Conservation (phyloP, 352 stramenopile genomes). For the Phytophthora foliorum region DNA sequence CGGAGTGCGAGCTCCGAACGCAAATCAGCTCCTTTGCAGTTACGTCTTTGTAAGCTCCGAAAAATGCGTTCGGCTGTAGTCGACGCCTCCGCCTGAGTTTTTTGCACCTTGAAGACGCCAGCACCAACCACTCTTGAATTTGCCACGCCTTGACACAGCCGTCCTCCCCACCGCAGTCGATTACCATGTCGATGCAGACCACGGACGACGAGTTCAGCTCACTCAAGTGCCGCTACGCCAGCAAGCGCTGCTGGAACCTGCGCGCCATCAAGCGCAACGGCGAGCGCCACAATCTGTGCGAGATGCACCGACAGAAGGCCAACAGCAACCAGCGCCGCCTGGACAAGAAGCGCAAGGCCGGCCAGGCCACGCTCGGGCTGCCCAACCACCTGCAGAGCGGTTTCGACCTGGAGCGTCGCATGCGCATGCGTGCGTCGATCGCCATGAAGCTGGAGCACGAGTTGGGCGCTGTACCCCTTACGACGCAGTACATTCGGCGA, state of each 20-base stretch:
- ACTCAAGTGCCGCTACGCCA: slow-evolving; percentile 83
- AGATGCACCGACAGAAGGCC: slow-evolving; percentile 85
- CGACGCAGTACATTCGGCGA: slow-evolving; percentile 43
- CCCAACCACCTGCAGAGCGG: slow-evolving; percentile 33
- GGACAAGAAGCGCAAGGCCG: slow-evolving; percentile 78
- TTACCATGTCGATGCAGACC: slow-evolving; percentile 26
- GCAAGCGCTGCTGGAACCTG: slow-evolving; percentile 85
- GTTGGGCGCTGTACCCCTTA: slow-evolving; percentile 36
- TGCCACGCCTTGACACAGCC: slow-evolving; percentile 23
- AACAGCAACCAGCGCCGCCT: slow-evolving; percentile 88
- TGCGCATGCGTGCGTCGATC: slow-evolving; percentile 51
- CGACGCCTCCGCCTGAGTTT: slow-evolving; percentile 21
- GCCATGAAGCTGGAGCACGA: slow-evolving; percentile 50
- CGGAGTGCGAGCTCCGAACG: slow-evolving; percentile 30
- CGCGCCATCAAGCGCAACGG: slow-evolving; percentile 87
- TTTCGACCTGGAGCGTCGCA: slow-evolving; percentile 41
- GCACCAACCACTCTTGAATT: slow-evolving; percentile 41
- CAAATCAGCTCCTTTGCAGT: slow-evolving; percentile 51
- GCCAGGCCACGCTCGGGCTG: slow-evolving; percentile 44
- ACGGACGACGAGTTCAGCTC: slow-evolving; percentile 46
- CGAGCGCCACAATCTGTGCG: slow-evolving; percentile 86
- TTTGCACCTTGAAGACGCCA: slow-evolving; percentile 25
- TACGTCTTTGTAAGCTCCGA: slow-evolving; percentile 5
- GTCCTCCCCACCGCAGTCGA: neutral
- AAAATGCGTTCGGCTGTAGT: slow-evolving; percentile 14